These are phyloP conservation scores for Austropuccinia psidii DNA, from an alignment of 1,284 basidiomycete species.

Conservation along the genomic window DNA sequence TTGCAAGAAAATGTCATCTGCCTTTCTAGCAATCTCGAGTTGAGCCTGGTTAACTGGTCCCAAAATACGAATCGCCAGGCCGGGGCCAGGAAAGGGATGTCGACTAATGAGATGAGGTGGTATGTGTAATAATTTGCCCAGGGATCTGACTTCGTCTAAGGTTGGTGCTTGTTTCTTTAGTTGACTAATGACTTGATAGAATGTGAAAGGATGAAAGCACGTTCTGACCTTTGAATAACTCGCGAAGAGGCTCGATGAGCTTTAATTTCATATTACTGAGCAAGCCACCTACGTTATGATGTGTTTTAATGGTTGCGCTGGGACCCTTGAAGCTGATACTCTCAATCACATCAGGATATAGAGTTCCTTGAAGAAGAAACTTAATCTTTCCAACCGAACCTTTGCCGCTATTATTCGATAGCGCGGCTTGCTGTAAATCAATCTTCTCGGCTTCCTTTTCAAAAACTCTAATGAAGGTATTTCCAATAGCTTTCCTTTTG, in stretches of 20 bases:
- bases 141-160: conserved; percentile 86
- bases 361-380: conserved; percentile 94
- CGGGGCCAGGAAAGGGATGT: conserved; percentile 99
- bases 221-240: conserved; percentile 87
- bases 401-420: conserved; percentile 56
- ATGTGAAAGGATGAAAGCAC: not conserved
- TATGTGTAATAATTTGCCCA: conserved; percentile 83
- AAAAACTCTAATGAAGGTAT: conserved; percentile 98
- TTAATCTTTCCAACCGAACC: conserved; percentile 74
- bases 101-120: conserved; percentile 87
- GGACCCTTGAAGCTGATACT: conserved; percentile 99
- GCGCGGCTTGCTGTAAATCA: conserved; percentile 69
- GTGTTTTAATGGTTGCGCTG: conserved; percentile 98
- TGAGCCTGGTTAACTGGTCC: conserved; percentile 89
- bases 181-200: not conserved
- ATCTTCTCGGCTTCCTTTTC: conserved; percentile 85
- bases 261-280: conserved; percentile 98
- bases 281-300: conserved; percentile 97
- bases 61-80: conserved; percentile 96
- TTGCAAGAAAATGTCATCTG: conserved; percentile 94
- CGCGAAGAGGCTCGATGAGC: conserved; percentile 92
- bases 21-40: conserved; percentile 86
- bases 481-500: conserved; percentile 98
- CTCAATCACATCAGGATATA: conserved; percentile 99
- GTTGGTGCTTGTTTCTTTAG: not conserved